Conservation (phyloP, 768 basidiomycete genomes). For the Naganishia kalamii region DNA sequence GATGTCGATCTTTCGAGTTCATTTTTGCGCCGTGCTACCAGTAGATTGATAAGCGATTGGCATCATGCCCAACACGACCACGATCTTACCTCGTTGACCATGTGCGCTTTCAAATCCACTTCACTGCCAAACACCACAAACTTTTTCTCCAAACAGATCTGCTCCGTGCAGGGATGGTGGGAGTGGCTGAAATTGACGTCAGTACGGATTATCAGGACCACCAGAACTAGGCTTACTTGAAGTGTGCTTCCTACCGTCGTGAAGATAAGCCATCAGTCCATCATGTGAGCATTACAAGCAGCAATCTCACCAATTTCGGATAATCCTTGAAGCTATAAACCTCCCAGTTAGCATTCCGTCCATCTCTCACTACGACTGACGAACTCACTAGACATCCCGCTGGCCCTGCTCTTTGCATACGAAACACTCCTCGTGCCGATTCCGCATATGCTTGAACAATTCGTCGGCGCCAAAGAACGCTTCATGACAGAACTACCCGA, state of each 20-base stretch:
- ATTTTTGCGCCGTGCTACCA: slow-evolving; percentile 43
- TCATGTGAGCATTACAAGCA: slow-evolving; percentile 16
- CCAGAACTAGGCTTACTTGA: not conserved
- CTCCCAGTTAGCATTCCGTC: not conserved
- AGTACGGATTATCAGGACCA: slow-evolving; percentile 6
- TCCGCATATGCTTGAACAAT: slow-evolving; percentile 85
- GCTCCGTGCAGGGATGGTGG: slow-evolving; percentile 72
- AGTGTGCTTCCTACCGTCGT: slow-evolving; percentile 17
- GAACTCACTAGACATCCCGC: slow-evolving; percentile 74
- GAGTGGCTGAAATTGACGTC: slow-evolving; percentile 54
- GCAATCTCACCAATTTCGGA: slow-evolving; percentile 53
- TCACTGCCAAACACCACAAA: slow-evolving; percentile 88
- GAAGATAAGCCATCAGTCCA: slow-evolving; percentile 27
- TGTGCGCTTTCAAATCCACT: slow-evolving; percentile 85
- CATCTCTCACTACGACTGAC: not conserved
- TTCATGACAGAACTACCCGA: slow-evolving; percentile 70
- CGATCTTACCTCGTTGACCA: slow-evolving; percentile 59
- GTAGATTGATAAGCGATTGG: not conserved
- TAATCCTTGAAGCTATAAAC: slow-evolving; percentile 67
- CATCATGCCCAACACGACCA: not conserved
- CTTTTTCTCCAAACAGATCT: slow-evolving; percentile 71
- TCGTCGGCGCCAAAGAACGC: slow-evolving; percentile 92
- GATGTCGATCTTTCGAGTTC: slow-evolving; percentile 40
- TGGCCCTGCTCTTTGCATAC: slow-evolving; percentile 78
- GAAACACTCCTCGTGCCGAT: slow-evolving; percentile 92